Evolutionary conservation across 768 basidiomycete species (phyloP), one percentile per base, ranked within the genome.

Genomic region (Gloeopeniophorella convolvens): DNA sequence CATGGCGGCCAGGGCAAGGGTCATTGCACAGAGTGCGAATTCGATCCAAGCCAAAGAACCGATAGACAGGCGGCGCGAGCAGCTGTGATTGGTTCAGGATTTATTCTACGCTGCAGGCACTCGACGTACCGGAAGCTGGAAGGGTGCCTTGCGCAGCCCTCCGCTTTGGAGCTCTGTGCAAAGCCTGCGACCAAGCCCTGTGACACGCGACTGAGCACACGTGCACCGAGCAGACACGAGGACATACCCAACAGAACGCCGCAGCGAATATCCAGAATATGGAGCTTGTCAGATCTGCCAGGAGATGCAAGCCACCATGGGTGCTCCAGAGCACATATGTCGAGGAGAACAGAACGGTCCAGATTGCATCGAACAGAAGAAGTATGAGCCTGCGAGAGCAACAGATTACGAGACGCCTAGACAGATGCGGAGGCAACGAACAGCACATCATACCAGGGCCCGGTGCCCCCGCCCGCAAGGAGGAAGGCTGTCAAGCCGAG

Each of bases 201-300:
- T 47, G 39, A 50, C 21, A 12, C 24, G 18, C 6, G 46, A 45
- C 26, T 58, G 24, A 50, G 43, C 41, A 41, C 35, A 16, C 32
- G 15, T 4, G 11, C 35, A 24, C 31, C 24, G 21, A 9, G 16
- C 27, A 27, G 33, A 27, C 40, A 16, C 21, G 51, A 39, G 16
- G 24, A 66, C 77, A 52, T 55, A 82, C 87, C 88, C 88, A 89
- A 59, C 89, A 62, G 5, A 75, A 63, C 5, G 76, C 69, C 3
- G 86, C 85, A 31, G 82, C 61, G 23, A 79, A 63, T 26, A 89
- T 69, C 87, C 87, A 90, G 47, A 82, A 63, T 16, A 87, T 75
- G 15, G 87, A 89, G 56, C 84, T 85, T 20, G 87, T 84, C 35
- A 89, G 71, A 62, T 78, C 82, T n/a, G 85, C 86, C 18, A 89